These are phyloP conservation scores for Neospermospora avenae DNA, from an alignment of 2,329 filamentous ascomycete genomes.

Conservation along the genomic window DNA sequence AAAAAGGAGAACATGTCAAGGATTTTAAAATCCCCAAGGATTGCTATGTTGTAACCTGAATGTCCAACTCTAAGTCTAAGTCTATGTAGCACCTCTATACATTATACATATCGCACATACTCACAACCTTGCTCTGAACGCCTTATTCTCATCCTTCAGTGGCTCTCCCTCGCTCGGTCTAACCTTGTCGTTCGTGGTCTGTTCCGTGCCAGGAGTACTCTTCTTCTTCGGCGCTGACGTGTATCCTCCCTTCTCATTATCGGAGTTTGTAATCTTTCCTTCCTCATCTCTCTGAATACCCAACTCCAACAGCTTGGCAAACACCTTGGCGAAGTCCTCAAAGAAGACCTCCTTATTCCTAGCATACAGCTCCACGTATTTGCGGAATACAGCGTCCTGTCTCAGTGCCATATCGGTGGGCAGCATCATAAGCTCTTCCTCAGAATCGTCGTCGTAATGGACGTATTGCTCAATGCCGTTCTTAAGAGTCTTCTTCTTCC, in stretches of 20 bases:
- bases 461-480: constrained; percentile 56
- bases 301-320: constrained; percentile 58
- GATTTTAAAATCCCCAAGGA: background rate
- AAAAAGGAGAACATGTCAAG: too few relatives aligned
- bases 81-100: constrained; percentile 9
- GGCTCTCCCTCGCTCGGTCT: constrained; percentile 39
- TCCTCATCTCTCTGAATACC: constrained; percentile 53
- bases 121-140: constrained; percentile 30
- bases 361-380: constrained; percentile 57
- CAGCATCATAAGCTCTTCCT: constrained; percentile 62
- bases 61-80: constrained; percentile 10
- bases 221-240: constrained; percentile 55
- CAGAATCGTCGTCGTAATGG: constrained; percentile 53
- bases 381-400: constrained; percentile 49
- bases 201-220: constrained; percentile 32
- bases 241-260: constrained; percentile 56
- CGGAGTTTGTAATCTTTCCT: constrained; percentile 52
- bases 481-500: constrained; percentile 50
- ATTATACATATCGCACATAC: background rate
- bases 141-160: constrained; percentile 35
- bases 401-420: constrained; percentile 60
- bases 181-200: constrained; percentile 32
- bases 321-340: constrained; percentile 54
- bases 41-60: background rate
- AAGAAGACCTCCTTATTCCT: constrained; percentile 61